A percentile compares a stretch with the other conserved stretches of the same genome.
Evolutionary conservation across 768 basidiomycete genomes (phyloP).

Genomic region (Russula foetens): DNA sequence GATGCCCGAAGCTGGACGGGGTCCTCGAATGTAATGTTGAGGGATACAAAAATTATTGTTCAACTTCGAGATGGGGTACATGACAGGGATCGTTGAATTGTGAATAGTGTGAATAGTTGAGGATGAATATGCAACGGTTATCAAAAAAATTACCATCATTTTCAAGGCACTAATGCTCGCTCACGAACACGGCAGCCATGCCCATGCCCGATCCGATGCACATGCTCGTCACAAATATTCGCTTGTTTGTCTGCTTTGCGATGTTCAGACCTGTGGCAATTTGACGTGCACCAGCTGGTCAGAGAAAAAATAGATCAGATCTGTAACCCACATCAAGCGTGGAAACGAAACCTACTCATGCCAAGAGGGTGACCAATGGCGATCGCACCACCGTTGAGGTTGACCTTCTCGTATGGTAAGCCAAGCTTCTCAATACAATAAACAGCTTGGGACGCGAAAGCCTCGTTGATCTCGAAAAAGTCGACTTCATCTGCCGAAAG

Average conservation of each 20-base stretch:
- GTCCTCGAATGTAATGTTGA: background rate
- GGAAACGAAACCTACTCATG: constrained; percentile 46
- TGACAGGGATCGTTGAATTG: background rate
- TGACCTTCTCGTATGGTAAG: constrained; percentile 72
- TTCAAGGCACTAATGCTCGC: constrained; percentile 49
- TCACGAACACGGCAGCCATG: constrained; percentile 82
- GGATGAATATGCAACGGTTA: background rate
- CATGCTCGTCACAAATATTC: constrained; percentile 86
- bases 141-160: background rate
- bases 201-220: constrained; percentile 89
- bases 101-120: background rate
- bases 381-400: constrained; percentile 82
- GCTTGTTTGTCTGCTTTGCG: constrained; percentile 65
- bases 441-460: constrained; percentile 79
- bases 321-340: background rate
- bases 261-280: constrained; percentile 78
- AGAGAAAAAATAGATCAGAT: background rate
- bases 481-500: constrained; percentile 67
- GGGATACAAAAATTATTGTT: background rate
- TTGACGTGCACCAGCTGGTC: constrained; percentile 72
- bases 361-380: constrained; percentile 87
- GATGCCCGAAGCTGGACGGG: too few relatives aligned
- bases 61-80: background rate
- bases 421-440: constrained; percentile 63
- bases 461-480: constrained; percentile 90